Evolutionary conservation across 768 basidiomycete species (phyloP).

Genomic region (Trametes gibbosa): DNA sequence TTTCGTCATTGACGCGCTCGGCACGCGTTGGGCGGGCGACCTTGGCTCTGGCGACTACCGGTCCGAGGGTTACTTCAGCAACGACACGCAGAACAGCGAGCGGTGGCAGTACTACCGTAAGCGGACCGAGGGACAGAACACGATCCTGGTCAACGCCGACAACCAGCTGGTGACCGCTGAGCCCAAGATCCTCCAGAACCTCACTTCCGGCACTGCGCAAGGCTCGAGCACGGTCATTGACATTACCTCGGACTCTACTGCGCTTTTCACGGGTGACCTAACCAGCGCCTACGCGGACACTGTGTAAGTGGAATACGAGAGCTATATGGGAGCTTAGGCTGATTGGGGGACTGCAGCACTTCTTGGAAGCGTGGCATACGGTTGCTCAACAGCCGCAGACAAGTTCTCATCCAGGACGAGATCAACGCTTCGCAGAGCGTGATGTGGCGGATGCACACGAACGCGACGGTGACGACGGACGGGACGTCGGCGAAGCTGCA

Average conservation of each 20-base stretch:
- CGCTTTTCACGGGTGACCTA: constrained; percentile 79
- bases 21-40: constrained; percentile 93
- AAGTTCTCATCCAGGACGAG: constrained; percentile 94
- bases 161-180: constrained; percentile 81
- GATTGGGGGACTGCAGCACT: constrained; percentile 39
- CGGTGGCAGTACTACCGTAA: constrained; percentile 96
- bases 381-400: constrained; percentile 75
- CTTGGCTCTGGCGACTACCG: constrained; percentile 87
- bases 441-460: constrained; percentile 95
- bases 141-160: constrained; percentile 65
- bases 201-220: constrained; percentile 58
- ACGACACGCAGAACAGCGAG: constrained; percentile 60
- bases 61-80: constrained; percentile 73
- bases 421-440: constrained; percentile 57
- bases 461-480: constrained; percentile 70
- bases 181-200: constrained; percentile 50
- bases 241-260: constrained; percentile 65
- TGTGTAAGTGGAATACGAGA: constrained; percentile 47
- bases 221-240: constrained; percentile 80
- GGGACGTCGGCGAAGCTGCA: constrained; percentile 73
- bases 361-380: constrained; percentile 85
- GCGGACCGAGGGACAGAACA: constrained; percentile 97
- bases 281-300: constrained; percentile 65
- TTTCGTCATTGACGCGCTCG: constrained; percentile 93
- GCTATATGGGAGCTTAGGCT: constrained; percentile 1